These are phyloP conservation scores for Solanum lycopersicoides DNA, from an alignment of 257 asterid species.

Conservation along the genomic window DNA sequence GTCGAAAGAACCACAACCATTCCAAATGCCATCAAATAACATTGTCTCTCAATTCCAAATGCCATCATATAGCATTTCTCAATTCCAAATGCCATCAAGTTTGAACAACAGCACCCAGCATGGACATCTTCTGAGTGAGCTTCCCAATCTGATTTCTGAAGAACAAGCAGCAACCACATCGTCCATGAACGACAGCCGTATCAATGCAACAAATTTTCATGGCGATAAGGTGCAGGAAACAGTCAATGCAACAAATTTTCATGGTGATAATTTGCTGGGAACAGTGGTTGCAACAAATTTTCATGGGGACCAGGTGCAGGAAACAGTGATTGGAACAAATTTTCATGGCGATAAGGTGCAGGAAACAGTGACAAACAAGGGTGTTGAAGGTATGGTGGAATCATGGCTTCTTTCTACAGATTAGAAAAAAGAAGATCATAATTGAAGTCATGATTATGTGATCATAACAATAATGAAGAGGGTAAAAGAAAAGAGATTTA, in stretches of 20 bases:
- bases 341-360: background rate
- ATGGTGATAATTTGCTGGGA: no score
- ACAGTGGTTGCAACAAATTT: background rate
- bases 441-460: constrained; percentile 10
- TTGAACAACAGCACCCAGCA: background rate
- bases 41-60: background rate
- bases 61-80: background rate
- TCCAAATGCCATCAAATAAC: constrained; percentile 12
- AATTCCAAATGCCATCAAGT: background rate
- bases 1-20: constrained; percentile 13
- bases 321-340: constrained; percentile 6
- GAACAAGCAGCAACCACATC: constrained; percentile 19
- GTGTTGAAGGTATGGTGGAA: constrained; percentile 58
- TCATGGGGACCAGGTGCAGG: background rate
- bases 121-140: constrained; percentile 9
- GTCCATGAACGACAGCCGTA: constrained; percentile 1
- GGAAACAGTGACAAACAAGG: constrained; percentile 19
- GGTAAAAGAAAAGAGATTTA: background rate
- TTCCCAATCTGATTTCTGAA: constrained; percentile 40
- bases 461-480: constrained; percentile 10
- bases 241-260: no score
- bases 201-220: constrained; percentile 7
- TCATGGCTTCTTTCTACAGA: constrained; percentile 67
- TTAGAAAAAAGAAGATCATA: constrained; percentile 19
- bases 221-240: constrained; percentile 9